Base-by-base conservation (phyloP, 176 grass and related monocot genomes). In the Eragrostis curvula region DNA sequence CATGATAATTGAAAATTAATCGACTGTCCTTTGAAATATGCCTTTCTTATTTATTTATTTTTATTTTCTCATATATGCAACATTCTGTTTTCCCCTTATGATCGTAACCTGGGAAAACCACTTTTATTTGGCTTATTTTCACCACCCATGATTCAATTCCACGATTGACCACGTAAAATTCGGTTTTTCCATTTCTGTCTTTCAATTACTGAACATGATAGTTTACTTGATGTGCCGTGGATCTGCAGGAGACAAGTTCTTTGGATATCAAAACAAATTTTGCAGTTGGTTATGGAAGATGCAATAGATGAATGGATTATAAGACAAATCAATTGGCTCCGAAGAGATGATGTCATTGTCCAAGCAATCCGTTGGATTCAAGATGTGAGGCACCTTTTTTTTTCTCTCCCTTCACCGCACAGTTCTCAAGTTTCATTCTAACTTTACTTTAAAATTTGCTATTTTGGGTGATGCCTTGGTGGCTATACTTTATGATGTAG, bases 241-340 rank as follows among this genome's bases (percentile, higher is more conserved):
- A 71, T 74, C 73, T 88, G 80, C 89, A 99, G 96, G 87, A 91
- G 84, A 70, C 96, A 99, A 57, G 96, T 93, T 44, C 80, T 93
- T 65, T 99, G 96, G 96, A 96, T 99, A 82, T 99, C 96, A 62
- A 99, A 99, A 88, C 96, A 96, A 81, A 96, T 96, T 78, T 86
- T 99, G 63, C 93, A 99, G 65, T 87, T 99, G 77, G 83, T 96
- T 63, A 99, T 99, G 93, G 93, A 99, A 87, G 96, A 99, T 90
- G 96, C 96, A 66, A 99, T 99, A 3, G 96, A 99, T 90, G 96
- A 99, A 84, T 99, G 93, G 96, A 96, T 99, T 82, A 44, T 93
- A 79, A 94, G 93, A 48, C 96, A 96, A 87, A 96, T 99, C 57
- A 90, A 85, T 89, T 99, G 69, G 83, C 85, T 99, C n/a, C 85